A percentile compares a stretch with the other conserved stretches of the same genome.
These are phyloP conservation scores for Alternaria tenuissima DNA, from an alignment of 2,329 filamentous ascomycete genomes.

Conservation along the genomic window DNA sequence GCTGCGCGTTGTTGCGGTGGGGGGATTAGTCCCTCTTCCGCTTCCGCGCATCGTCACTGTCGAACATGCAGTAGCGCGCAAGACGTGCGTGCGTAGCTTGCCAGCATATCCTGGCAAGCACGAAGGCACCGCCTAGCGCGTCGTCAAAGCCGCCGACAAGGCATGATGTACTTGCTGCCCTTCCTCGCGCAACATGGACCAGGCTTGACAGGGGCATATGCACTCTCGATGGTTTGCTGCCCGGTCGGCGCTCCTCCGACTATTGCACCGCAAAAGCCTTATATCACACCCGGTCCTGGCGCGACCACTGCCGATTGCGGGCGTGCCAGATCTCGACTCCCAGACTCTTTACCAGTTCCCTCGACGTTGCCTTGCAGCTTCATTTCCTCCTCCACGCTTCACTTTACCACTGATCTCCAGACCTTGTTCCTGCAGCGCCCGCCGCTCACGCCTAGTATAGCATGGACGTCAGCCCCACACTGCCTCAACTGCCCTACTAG, in stretches of 20 bases:
- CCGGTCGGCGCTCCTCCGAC: constrained; percentile 35
- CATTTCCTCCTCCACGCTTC: constrained; percentile 16
- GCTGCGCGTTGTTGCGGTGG: constrained; percentile 32
- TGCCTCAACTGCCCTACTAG: constrained; percentile 23
- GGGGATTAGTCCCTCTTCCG: constrained; percentile 21
- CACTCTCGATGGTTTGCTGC: constrained; percentile 40
- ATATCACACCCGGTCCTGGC: constrained; percentile 43
- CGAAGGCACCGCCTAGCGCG: constrained; percentile 26
- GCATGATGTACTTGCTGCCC: constrained; percentile 34
- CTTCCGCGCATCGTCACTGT: constrained; percentile 43
- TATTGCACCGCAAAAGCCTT: constrained; percentile 45
- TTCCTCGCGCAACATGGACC: constrained; percentile 39
- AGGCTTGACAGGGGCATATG: constrained; percentile 30
- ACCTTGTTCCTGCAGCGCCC: constrained; percentile 19
- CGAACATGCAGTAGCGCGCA: constrained; percentile 38
- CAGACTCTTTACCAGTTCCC: constrained; percentile 18
- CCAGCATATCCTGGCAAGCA: constrained; percentile 24
- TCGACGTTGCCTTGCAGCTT: constrained; percentile 21
- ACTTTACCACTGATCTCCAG: constrained; percentile 13
- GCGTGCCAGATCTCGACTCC: constrained; percentile 25
- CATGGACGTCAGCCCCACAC: constrained; percentile 31
- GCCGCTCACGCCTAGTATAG: constrained; percentile 18
- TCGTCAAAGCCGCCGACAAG: constrained; percentile 36
- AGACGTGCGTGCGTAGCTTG: constrained; percentile 27
- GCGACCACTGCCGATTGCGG: constrained; percentile 31